Conservation (phyloP, 2,329 filamentous ascomycete genomes). For the Trichoderma arundinaceum region DNA sequence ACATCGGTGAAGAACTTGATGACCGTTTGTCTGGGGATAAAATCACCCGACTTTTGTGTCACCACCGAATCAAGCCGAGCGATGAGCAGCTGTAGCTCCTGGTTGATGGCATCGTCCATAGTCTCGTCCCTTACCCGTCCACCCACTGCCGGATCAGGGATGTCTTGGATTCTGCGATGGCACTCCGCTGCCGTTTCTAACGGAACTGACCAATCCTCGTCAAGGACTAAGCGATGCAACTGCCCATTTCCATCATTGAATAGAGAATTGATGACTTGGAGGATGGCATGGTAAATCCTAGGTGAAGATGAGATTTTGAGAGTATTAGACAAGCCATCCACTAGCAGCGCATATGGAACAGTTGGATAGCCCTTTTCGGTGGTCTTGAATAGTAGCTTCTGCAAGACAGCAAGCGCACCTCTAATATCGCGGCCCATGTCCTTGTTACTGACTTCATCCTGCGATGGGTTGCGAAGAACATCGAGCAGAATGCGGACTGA, state of each 20-base stretch:
- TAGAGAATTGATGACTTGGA: conserved; percentile 61
- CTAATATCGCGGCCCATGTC: conserved; percentile 63
- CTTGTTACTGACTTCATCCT: conserved; percentile 55
- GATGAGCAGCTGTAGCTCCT: conserved; percentile 54
- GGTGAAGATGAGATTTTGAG: conserved; percentile 52
- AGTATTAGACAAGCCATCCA: conserved; percentile 62
- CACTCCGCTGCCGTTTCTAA: conserved; percentile 66
- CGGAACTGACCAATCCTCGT: conserved; percentile 69
- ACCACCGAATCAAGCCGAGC: conserved; percentile 56
- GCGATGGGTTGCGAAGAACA: conserved; percentile 58
- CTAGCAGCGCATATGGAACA: conserved; percentile 63
- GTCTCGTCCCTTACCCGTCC: conserved; percentile 39
- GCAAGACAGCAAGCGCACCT: conserved; percentile 66
- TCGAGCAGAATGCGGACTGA: conserved; percentile 70
- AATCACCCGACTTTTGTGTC: conserved; percentile 54
- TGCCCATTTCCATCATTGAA: conserved; percentile 59
- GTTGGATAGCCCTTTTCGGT: conserved; percentile 64
- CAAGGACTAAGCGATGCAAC: conserved; percentile 62
- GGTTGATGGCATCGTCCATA: conserved; percentile 48
- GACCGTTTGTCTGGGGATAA: conserved; percentile 69
- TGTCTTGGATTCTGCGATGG: conserved; percentile 44
- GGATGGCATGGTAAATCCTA: conserved; percentile 53
- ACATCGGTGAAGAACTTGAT: conserved; percentile 70
- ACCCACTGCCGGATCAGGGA: conserved; percentile 37
- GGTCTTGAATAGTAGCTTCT: conserved; percentile 66